phyloP scores from a whole-genome alignment of 2,329 filamentous ascomycete genomes.

The Colletotrichum tanaceti region DNA sequence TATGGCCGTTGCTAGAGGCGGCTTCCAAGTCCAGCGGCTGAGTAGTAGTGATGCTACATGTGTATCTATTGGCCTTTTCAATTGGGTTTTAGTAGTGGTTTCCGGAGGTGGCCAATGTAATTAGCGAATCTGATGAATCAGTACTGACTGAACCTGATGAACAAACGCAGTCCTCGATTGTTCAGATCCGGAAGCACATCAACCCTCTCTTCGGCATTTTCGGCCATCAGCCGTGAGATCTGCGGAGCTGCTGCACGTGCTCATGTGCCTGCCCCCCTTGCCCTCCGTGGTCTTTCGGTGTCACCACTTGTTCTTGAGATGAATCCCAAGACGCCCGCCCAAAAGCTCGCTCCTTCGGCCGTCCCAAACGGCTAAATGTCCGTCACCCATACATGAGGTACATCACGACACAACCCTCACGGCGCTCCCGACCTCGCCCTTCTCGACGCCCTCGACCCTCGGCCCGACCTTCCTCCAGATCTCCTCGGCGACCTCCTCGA shows the following conservation, averaged over 20 bases:
- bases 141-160: not conserved
- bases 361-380: not conserved
- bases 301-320: not conserved
- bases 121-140: not conserved
- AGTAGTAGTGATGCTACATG: not conserved
- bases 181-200: not conserved
- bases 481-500: constrained; percentile 67
- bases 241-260: not conserved
- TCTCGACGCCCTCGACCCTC: constrained; percentile 62
- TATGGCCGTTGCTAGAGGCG: constrained; percentile 41
- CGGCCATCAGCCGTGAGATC: not conserved
- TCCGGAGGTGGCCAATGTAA: too few species aligned
- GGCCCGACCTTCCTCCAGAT: constrained; percentile 64
- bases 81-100: not conserved
- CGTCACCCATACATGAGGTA: too few species aligned
- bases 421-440: constrained; percentile 59
- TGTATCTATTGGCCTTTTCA: not conserved
- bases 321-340: not conserved
- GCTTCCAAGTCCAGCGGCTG: too few species aligned
- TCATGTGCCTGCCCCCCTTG: not conserved
- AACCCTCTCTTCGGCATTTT: not conserved
- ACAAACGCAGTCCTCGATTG: not conserved
- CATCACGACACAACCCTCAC: constrained; percentile 56
- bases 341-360: not conserved
- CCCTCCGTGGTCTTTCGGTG: not conserved